Conservation (phyloP, 1,284 basidiomycete genomes). For the Coniophora puteana region DNA sequence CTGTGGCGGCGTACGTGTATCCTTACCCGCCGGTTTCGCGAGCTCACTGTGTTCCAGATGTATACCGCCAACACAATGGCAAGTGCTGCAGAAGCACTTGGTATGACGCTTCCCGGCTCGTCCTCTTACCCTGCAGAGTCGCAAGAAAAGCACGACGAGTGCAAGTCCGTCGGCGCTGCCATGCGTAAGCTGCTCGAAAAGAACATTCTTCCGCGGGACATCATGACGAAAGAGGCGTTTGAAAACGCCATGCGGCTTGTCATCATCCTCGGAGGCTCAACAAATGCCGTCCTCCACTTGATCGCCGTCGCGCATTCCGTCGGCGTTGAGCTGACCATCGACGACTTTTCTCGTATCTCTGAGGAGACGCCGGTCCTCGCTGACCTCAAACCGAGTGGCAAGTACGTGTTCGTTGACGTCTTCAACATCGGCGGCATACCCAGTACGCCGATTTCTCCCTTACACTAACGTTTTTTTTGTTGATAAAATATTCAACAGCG, state of each 20-base stretch:
- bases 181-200: conserved; percentile 88
- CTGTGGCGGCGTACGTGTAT: conserved; percentile 83
- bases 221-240: conserved; percentile 94
- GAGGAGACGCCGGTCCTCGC: conserved; percentile 87
- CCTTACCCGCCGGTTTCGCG: conserved; percentile 3
- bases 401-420: conserved; percentile 89
- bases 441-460: conserved; percentile 47
- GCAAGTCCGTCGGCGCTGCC: conserved; percentile 71
- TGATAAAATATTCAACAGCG: conserved; percentile 47
- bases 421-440: conserved; percentile 88
- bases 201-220: conserved; percentile 91
- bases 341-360: conserved; percentile 85
- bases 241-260: conserved; percentile 96
- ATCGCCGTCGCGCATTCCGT: conserved; percentile 90
- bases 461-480: conserved; percentile 5
- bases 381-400: conserved; percentile 88
- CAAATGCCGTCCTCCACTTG: conserved; percentile 89
- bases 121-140: conserved; percentile 94
- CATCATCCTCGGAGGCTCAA: conserved; percentile 93
- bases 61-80: conserved; percentile 98
- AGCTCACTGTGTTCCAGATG: conserved; percentile 53
- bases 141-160: conserved; percentile 83
- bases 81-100: conserved; percentile 86
- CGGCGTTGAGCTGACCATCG: conserved; percentile 77
- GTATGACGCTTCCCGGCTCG: conserved; percentile 96